Base-by-base conservation (phyloP, 148 eudicot species). In the Rhododendron simsii region DNA sequence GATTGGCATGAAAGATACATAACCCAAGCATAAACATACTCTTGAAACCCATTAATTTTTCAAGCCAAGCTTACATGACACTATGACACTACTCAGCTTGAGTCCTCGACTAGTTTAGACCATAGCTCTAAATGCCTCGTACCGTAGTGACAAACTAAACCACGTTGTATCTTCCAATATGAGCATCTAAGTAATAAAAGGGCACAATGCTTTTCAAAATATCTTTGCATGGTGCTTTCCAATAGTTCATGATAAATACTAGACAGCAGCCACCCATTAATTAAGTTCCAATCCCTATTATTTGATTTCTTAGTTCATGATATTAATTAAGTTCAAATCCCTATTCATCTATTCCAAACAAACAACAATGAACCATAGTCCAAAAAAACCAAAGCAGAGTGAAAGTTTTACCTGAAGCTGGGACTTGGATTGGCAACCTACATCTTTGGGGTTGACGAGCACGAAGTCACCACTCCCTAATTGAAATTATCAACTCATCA, bases 401-500 rank as follows among this genome's bases (percentile, higher is more conserved):
- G 47, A 21, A 41, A 83, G 44, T 59, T 33, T 50, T 88, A 96
- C 99, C 98, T 95, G 91, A 78, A 94, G 88, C 89, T 91, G 85
- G 84, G 91, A 87, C 86, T 93, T 91, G 33, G 94, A 89, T 82
- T 84, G 33, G 55, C 55, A 90, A 87, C 88, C 96, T n/a, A 82
- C 91, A 81, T 96, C 94, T 87, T 91, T 96, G 80, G 99, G 95
- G 87, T 93, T 94, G 44, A 94, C 74, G 13, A 96, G 91, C 91
- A 93, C 80, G 45, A 93, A 93, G 76, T 82, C 79, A 83, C 88
- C 88, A 81, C 91, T 90, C 77, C 89, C 94, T 90, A 73, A 78
- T 73, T 41, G 45, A 77, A 80, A 57, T 50, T 23, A 45, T 11
- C 15, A 55, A 84, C 18, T 85, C 47, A 45, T 80, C 12, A 86